Evolutionary conservation across 1,284 basidiomycete genomes (phyloP).

Genomic region (Malassezia obtusa): DNA sequence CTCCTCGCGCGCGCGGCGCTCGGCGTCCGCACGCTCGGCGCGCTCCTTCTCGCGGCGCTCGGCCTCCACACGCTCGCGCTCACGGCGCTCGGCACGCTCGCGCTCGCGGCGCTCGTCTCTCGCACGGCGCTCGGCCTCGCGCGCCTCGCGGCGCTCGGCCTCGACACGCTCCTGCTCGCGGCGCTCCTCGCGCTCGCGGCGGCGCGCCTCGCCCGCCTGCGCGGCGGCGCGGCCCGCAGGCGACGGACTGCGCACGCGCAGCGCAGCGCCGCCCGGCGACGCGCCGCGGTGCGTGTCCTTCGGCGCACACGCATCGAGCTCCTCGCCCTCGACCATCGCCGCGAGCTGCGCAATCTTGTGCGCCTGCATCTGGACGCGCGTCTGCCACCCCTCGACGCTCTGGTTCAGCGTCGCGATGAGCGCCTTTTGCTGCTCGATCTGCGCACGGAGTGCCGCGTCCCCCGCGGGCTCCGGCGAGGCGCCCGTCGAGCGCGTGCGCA

Average conservation of each 20-base stretch:
- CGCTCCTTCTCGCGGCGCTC: too few species aligned
- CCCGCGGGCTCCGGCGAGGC: not conserved
- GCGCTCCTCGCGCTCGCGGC: not conserved
- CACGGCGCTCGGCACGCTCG: not conserved
- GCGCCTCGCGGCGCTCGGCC: too few species aligned
- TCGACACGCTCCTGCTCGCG: not conserved
- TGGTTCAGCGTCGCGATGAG: constrained; percentile 3
- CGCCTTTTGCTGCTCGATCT: constrained; percentile 6
- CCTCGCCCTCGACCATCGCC: constrained; percentile 7
- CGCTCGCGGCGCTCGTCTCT: too few species aligned
- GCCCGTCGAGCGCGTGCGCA: constrained; percentile 10
- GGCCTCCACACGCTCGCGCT: not conserved
- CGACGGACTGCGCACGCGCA: too few species aligned
- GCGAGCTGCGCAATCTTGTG: constrained; percentile 10
- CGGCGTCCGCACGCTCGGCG: too few species aligned
- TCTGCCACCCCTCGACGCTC: constrained; percentile 12
- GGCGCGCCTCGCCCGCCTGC: not conserved
- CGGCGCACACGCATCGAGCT: not conserved
- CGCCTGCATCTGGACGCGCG: constrained; percentile 13
- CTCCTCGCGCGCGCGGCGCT: too few species aligned
- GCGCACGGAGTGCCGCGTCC: not conserved
- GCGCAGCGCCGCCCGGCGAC: too few species aligned
- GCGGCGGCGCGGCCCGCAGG: too few species aligned
- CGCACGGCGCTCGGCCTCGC: too few species aligned
- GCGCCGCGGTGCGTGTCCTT: too few species aligned